Evolutionary conservation across 78 protist genomes (phyloP).

Genomic region (Diacronema lutheri): DNA sequence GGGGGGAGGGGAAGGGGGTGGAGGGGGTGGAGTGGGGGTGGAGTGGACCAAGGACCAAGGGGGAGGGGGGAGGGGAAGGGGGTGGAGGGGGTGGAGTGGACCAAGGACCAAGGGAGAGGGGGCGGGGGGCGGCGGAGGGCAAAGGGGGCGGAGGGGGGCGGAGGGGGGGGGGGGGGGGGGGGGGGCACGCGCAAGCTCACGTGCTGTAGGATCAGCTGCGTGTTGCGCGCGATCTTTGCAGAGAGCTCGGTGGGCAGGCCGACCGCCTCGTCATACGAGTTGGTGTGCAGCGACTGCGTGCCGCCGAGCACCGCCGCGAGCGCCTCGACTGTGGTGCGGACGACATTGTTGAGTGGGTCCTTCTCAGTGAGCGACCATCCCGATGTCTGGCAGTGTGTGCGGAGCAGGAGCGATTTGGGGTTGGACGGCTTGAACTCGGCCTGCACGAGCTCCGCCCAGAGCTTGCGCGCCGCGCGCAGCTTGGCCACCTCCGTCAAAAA

Average conservation of each 20-base stretch:
- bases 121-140: too few relatives aligned
- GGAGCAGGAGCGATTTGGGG: constrained; percentile 75
- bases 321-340: constrained; percentile 98
- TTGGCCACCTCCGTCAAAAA: constrained; percentile 58
- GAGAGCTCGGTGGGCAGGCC: constrained; percentile 93
- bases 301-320: constrained; percentile 98
- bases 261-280: constrained; percentile 79
- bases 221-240: constrained; percentile 95
- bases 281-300: constrained; percentile 90
- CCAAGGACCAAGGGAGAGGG: too few relatives aligned
- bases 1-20: too few relatives aligned
- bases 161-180: neutral
- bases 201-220: constrained; percentile 85
- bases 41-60: too few relatives aligned
- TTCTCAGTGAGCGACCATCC: constrained; percentile 94
- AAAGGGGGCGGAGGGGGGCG: too few relatives aligned
- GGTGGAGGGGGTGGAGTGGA: too few relatives aligned
- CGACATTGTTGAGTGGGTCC: constrained; percentile 55
- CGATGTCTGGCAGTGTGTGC: constrained; percentile 95
- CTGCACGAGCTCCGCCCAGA: constrained; percentile 89
- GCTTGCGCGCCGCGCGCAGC: constrained; percentile 95
- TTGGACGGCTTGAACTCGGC: constrained; percentile 82
- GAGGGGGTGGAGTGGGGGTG: too few relatives aligned
- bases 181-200: constrained; percentile 40
- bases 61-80: too few relatives aligned